phyloP scores from a whole-genome alignment of 192 early-diverging fungal genomes.

The Spizellomyces punctatus region DNA sequence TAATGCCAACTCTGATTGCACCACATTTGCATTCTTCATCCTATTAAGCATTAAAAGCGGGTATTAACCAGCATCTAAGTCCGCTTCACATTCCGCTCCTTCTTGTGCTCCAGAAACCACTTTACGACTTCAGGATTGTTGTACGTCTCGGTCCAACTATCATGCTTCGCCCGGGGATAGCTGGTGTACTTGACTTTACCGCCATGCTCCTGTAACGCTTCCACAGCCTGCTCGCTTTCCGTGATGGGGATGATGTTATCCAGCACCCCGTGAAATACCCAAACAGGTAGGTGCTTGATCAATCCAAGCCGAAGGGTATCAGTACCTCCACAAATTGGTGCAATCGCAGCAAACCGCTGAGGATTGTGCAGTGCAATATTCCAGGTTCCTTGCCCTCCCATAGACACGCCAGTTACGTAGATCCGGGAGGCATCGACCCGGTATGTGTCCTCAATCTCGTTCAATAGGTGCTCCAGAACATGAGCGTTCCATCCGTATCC shows the following conservation, averaged over 20 bases:
- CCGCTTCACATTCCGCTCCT: conserved; percentile 3
- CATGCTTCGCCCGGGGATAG: conserved; percentile 7
- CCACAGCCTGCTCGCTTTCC: conserved; percentile 7
- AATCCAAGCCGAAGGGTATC: conserved; percentile 3
- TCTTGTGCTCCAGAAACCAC: conserved; percentile 18
- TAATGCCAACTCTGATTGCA: background rate
- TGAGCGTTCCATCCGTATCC: conserved; percentile 8
- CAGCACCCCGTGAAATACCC: conserved; percentile 8
- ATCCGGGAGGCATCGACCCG: conserved; percentile 1
- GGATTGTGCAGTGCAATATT: conserved; percentile 1
- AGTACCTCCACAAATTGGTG: conserved; percentile 9
- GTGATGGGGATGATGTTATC: conserved; percentile 5
- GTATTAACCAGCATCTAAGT: no score
- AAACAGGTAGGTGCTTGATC: conserved; percentile 11
- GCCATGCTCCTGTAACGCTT: conserved; percentile 5
- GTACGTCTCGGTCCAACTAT: conserved; percentile 17
- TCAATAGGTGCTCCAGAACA: background rate
- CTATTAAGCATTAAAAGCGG: no score
- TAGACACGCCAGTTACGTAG: conserved; percentile 15
- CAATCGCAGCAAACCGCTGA: conserved; percentile 9
- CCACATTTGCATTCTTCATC: no score
- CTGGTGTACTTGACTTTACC: conserved; percentile 2
- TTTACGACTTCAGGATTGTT: conserved; percentile 1
- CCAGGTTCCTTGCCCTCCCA: conserved; percentile 16
- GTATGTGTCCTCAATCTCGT: conserved; percentile 7